Evolutionary conservation across 2,329 filamentous ascomycete species (phyloP).

Genomic region (Verticillium longisporum): DNA sequence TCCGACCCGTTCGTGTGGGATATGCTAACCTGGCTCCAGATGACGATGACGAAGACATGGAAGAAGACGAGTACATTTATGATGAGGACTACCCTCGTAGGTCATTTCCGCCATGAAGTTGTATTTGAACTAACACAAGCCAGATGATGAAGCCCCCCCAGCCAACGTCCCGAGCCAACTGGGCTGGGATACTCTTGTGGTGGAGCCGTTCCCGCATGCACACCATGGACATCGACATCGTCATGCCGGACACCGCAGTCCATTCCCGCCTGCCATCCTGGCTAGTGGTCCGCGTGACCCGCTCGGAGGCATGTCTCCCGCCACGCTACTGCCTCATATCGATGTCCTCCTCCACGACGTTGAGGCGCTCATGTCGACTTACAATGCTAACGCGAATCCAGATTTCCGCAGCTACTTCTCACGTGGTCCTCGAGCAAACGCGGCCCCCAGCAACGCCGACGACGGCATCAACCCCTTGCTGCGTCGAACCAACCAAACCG

Average conservation of each 20-base stretch:
- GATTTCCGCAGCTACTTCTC: conserved; percentile 44
- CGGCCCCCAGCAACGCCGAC: conserved; percentile 54
- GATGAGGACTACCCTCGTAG: conserved; percentile 53
- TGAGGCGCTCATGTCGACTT: neutral
- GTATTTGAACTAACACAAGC: conserved; percentile 1
- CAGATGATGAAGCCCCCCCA: conserved; percentile 34
- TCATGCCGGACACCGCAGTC: conserved; percentile 42
- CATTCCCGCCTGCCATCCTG: conserved; percentile 51
- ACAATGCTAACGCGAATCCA: conserved; percentile 13
- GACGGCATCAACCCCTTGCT: conserved; percentile 85
- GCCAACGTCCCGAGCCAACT: conserved; percentile 37
- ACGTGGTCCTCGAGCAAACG: conserved; percentile 45
- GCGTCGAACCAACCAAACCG: conserved; percentile 47
- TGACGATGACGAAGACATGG: conserved; percentile 58
- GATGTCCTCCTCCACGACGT: neutral
- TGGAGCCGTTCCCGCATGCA: conserved; percentile 39
- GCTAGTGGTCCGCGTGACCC: conserved; percentile 51
- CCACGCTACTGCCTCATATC: conserved; percentile 2
- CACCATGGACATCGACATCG: conserved; percentile 45
- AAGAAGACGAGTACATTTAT: conserved; percentile 59
- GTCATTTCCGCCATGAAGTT: conserved; percentile 16
- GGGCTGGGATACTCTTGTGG: conserved; percentile 51
- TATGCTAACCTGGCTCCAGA: conserved; percentile 22
- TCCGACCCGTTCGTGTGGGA: neutral
- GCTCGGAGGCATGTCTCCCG: conserved; percentile 35